phyloP scores from a whole-genome alignment of 208 protist species.

The Crithidia bombi region DNA sequence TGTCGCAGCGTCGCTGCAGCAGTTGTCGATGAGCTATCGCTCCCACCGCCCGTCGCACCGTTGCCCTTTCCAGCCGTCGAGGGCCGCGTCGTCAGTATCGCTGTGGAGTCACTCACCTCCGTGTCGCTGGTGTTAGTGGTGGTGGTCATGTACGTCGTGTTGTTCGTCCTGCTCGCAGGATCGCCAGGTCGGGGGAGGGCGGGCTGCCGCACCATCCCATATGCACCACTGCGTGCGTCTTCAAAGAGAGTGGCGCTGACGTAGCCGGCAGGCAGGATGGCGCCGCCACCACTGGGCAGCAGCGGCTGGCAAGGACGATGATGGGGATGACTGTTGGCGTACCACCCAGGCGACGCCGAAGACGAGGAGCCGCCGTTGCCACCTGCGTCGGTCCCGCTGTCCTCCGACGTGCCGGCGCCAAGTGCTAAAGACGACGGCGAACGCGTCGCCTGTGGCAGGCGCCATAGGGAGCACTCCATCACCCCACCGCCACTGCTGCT shows the following conservation, averaged over 20 bases:
- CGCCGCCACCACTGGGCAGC: slow-evolving; percentile 9
- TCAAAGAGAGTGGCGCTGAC: slow-evolving; percentile 31
- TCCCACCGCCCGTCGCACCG: not conserved
- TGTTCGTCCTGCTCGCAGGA: not conserved
- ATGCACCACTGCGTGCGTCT: slow-evolving; percentile 18
- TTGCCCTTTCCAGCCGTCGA: not conserved
- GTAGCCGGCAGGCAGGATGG: slow-evolving; percentile 36
- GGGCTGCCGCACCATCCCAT: slow-evolving; percentile 17
- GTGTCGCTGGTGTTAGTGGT: slow-evolving; percentile 25
- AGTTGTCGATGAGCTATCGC: slow-evolving; percentile 8
- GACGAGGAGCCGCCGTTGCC: slow-evolving; percentile 8
- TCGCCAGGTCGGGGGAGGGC: slow-evolving; percentile 16
- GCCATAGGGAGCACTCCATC: slow-evolving; percentile 4
- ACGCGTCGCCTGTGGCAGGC: slow-evolving; percentile 15
- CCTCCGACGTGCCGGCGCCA: slow-evolving; percentile 41
- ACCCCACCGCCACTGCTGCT: not conserved
- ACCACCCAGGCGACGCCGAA: not conserved
- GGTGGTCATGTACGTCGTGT: not conserved
- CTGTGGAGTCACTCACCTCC: slow-evolving; percentile 12
- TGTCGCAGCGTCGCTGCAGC: not conserved
- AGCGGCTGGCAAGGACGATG: not conserved
- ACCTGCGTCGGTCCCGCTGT: slow-evolving; percentile 41
- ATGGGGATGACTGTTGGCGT: not conserved
- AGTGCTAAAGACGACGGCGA: slow-evolving; percentile 16
- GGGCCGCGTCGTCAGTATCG: not conserved